Evolutionary conservation across 2,329 filamentous ascomycete species (phyloP).

Genomic region (Fusarium verticillioides): DNA sequence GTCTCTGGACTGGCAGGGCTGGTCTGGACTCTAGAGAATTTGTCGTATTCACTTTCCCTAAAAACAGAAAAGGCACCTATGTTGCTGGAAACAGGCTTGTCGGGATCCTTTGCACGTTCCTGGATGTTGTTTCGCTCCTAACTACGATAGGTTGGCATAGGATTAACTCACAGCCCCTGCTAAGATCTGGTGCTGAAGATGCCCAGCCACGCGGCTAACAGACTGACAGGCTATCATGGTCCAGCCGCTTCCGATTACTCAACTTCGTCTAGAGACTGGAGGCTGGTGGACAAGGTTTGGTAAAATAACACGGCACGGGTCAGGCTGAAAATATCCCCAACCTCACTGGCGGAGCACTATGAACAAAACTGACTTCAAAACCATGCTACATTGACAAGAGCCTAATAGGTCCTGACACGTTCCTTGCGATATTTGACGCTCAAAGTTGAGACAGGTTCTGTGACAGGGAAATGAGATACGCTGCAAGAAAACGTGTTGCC

Average conservation of each 20-base stretch:
- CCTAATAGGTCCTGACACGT: not conserved
- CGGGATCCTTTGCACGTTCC: conserved; percentile 21
- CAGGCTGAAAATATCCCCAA: conserved; percentile 18
- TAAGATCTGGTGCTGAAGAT: conserved; percentile 10
- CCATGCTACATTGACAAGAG: not conserved
- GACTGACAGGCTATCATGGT: conserved; percentile 9
- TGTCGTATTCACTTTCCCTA: conserved; percentile 19
- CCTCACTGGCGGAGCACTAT: conserved; percentile 17
- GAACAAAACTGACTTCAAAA: conserved; percentile 3
- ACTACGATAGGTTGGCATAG: conserved; percentile 11
- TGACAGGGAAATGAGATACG: conserved; percentile 19
- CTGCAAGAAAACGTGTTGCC: conserved; percentile 34
- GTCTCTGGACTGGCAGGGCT: not conserved
- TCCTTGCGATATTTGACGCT: conserved; percentile 6
- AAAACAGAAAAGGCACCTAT: conserved; percentile 25
- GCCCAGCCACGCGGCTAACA: conserved; percentile 27
- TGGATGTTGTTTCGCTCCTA: conserved; percentile 19
- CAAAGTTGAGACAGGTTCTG: conserved; percentile 1
- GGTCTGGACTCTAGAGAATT: not conserved
- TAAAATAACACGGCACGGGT: conserved; percentile 18
- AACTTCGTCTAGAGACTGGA: not conserved
- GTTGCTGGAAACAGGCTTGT: conserved; percentile 28
- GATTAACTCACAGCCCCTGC: not conserved
- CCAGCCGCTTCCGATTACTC: conserved; percentile 16
- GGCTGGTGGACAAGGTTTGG: conserved; percentile 19